Evolutionary conservation across 1,284 basidiomycete species (phyloP).

Genomic region (Rhodotorula sp.): DNA sequence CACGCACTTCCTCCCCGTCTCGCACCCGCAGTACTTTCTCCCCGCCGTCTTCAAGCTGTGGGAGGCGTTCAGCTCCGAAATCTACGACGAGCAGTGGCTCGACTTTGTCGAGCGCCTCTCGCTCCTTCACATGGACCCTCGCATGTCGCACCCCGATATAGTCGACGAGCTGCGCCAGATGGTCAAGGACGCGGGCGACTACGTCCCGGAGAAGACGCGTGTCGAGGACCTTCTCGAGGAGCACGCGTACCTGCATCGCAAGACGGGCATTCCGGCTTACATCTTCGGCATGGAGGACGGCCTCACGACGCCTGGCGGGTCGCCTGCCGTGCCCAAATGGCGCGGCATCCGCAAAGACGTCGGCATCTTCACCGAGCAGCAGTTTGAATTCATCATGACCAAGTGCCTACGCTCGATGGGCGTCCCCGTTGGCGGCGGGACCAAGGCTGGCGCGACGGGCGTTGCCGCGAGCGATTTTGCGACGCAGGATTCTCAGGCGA

Average conservation of each 20-base stretch:
- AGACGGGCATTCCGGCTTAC: slow-evolving; percentile 13
- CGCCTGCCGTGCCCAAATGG: slow-evolving; percentile 35
- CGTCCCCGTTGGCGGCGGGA: slow-evolving; percentile 42
- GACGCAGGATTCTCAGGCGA: slow-evolving; percentile 36
- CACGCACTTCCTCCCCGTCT: slow-evolving; percentile 74
- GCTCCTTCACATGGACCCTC: slow-evolving; percentile 72
- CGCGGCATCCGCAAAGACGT: slow-evolving; percentile 65
- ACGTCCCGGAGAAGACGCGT: slow-evolving; percentile 22
- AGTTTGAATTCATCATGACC: slow-evolving; percentile 83
- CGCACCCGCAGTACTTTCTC: slow-evolving; percentile 66
- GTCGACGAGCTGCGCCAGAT: slow-evolving; percentile 38
- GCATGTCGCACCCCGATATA: slow-evolving; percentile 57
- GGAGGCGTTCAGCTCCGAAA: slow-evolving; percentile 72
- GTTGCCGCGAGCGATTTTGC: slow-evolving; percentile 42
- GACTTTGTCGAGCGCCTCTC: slow-evolving; percentile 75
- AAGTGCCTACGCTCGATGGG: slow-evolving; percentile 84
- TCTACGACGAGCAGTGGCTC: slow-evolving; percentile 81
- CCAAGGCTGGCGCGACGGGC: slow-evolving; percentile 39
- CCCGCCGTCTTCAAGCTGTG: slow-evolving; percentile 75
- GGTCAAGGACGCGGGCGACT: slow-evolving; percentile 31
- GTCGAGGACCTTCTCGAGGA: slow-evolving; percentile 32
- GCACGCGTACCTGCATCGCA: slow-evolving; percentile 8
- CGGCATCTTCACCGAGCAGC: slow-evolving; percentile 81
- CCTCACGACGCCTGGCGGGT: slow-evolving; percentile 20
- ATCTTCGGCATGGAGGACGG: slow-evolving; percentile 26